Evolutionary conservation across 306 rosid species (phyloP).

Genomic region (Castanea mollissima): DNA sequence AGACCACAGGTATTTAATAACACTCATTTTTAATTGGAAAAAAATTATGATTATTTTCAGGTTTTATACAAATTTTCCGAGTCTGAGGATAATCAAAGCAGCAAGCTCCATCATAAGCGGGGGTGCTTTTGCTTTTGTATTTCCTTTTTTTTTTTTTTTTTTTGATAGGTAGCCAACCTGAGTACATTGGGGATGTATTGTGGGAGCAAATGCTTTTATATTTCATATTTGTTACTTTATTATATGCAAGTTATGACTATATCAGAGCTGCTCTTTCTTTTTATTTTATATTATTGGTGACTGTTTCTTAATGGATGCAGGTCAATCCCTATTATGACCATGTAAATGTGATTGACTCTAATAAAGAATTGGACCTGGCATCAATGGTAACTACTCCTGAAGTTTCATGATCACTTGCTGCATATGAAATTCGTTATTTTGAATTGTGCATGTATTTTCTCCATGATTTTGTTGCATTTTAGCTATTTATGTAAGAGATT

Average conservation of each 20-base stretch:
- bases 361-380: constrained; percentile 77
- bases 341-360: constrained; percentile 74
- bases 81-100: background rate
- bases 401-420: background rate
- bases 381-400: constrained; percentile 65
- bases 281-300: too few species aligned
- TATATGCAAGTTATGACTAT: too few species aligned
- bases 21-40: background rate
- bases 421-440: background rate
- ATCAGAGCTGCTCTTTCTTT: too few species aligned
- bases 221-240: background rate
- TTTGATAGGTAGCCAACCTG: too few species aligned
- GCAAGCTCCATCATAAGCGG: background rate
- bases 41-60: background rate
- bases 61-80: background rate
- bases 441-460: background rate
- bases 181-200: too few species aligned
- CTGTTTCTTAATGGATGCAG: constrained; percentile 24
- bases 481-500: background rate
- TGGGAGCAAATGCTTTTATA: too few species aligned
- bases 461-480: background rate
- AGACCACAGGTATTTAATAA: constrained; percentile 62
- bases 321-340: constrained; percentile 64
- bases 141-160: too few species aligned
- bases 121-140: background rate